These are phyloP conservation scores for Citrus australasica DNA, from an alignment of 345 rosid genomes.

Conservation along the genomic window DNA sequence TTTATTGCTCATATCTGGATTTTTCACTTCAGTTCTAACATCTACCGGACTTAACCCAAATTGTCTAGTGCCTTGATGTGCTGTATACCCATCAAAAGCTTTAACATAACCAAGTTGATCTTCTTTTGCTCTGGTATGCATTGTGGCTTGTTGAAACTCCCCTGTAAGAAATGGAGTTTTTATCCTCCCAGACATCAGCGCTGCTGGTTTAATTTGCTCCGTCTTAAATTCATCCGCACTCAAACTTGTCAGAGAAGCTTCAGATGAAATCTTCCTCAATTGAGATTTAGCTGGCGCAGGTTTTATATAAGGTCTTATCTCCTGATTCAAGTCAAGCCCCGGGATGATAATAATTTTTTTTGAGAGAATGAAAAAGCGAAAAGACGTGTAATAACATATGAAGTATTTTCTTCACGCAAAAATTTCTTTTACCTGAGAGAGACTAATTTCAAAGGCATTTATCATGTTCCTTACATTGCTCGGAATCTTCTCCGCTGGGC, in stretches of 20 bases:
- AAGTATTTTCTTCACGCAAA: slow-evolving; percentile 1
- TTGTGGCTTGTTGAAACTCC: slow-evolving; percentile 8
- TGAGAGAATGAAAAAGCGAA: background rate
- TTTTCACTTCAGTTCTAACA: slow-evolving; percentile 4
- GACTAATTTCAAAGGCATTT: slow-evolving; percentile 64
- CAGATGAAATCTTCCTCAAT: slow-evolving; percentile 22
- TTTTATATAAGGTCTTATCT: slow-evolving; percentile 33
- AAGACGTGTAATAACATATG: background rate
- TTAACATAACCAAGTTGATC: slow-evolving; percentile 12
- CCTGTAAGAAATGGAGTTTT: slow-evolving; percentile 9
- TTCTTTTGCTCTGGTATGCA: background rate
- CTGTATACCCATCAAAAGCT: slow-evolving; percentile 4
- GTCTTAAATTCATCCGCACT: slow-evolving; percentile 13
- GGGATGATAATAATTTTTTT: background rate
- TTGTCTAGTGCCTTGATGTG: slow-evolving; percentile 7
- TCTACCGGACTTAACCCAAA: slow-evolving; percentile 5
- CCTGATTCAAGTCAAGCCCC: slow-evolving; percentile 37
- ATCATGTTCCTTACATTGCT: slow-evolving; percentile 74
- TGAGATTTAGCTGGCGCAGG: slow-evolving; percentile 32
- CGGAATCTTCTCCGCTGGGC: slow-evolving; percentile 33
- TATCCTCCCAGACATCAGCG: slow-evolving; percentile 6
- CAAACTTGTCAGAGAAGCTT: slow-evolving; percentile 18
- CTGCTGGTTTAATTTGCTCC: slow-evolving; percentile 8
- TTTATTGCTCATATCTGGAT: slow-evolving; percentile 16
- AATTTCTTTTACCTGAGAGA: slow-evolving; percentile 50